These are phyloP conservation scores for Melampsora larici-populina DNA, from an alignment of 1,284 basidiomycete species.

Conservation along the genomic window DNA sequence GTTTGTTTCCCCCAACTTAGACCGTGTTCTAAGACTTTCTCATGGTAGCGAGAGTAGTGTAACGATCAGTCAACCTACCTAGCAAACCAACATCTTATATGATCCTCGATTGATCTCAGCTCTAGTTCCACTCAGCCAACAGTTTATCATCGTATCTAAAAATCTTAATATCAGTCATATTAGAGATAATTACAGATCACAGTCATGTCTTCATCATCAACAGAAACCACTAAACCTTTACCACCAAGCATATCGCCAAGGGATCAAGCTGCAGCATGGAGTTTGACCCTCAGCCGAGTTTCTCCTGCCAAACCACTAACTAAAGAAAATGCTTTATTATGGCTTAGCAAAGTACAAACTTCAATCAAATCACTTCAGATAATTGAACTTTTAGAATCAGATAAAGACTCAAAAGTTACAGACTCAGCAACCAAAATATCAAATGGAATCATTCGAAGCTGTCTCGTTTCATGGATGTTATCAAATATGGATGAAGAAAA, in stretches of 20 bases:
- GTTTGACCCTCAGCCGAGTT: neutral
- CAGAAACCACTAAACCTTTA: neutral
- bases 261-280: neutral
- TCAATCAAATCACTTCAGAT: neutral
- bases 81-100: neutral
- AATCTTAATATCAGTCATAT: neutral
- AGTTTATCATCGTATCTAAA: neutral
- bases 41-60: slow-evolving; percentile 1
- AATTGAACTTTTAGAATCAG: neutral
- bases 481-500: neutral
- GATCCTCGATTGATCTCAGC: neutral
- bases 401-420: neutral
- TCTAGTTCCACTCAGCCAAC: neutral
- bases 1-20: no score
- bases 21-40: neutral
- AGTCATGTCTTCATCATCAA: neutral
- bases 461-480: neutral
- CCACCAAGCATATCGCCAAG: neutral
- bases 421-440: neutral
- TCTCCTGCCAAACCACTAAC: neutral
- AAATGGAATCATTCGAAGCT: neutral
- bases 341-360: neutral
- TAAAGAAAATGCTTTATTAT: neutral
- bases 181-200: neutral
- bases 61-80: neutral